Evolutionary conservation across 2,329 filamentous ascomycete species (phyloP), one percentile per base, ranked within the genome.

Genomic region (Penicillium expansum): DNA sequence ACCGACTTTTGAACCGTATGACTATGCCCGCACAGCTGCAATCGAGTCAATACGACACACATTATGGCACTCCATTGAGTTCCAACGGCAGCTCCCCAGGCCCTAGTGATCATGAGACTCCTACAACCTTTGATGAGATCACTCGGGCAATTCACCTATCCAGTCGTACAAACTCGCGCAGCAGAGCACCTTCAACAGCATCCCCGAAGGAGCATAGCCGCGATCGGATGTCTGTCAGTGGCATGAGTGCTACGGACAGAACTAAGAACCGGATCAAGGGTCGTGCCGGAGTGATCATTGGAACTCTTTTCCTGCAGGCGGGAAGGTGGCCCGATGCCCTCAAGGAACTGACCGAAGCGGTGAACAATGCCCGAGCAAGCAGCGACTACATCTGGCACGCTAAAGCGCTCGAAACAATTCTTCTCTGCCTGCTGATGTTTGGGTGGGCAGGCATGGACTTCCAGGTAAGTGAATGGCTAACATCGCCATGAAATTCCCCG

Each of bases 371-470:
- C 16, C 88, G 91, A 66, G 86, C 86, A 37, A 83, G 90, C 57
- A 92, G 91, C 66, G 94, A 99, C 74, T 91, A 96, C 74, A 74
- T 97, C n/a, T 99, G 94, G 93, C 91, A 97, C 76, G 94, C 90
- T 18, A 97, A 97, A 75, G 92, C 91, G 1, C 80, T 99, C 20
- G 95, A 99, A 71, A 86, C 92, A 29, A 90, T 96, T 58, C 78
- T 94, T 45, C 82, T 96, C 27, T 91, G 89, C 68, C 82, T 97
- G 63, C 70, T 97, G 39, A 83, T 97, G 66, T 85, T 96, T 60
- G 89, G 87, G 30, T 96, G 92, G 90, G 84, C 88, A 35, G 89
- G 87, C 4, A 80, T 93, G 67, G 89, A 94, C 68, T 97, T 97
- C 52, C 73, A 76, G 67, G 74, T 75, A 63, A 50, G 63, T 55